Conservation (phyloP, 2,329 filamentous ascomycete genomes). For the Fusarium paranaense region DNA sequence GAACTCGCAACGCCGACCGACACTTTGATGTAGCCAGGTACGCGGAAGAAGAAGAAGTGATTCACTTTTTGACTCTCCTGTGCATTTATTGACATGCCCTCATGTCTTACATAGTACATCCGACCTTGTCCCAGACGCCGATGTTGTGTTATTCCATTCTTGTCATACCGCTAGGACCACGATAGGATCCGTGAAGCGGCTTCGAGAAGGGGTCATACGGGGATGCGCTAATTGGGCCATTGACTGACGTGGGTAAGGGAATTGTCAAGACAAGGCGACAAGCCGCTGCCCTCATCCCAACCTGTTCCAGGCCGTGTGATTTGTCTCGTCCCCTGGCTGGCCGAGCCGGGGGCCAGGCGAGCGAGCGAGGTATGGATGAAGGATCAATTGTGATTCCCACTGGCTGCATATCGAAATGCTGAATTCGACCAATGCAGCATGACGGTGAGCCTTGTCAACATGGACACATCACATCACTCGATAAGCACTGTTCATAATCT, state of each 20-base stretch:
- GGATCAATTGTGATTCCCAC: conserved; percentile 4
- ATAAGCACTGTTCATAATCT: conserved; percentile 8
- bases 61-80: conserved; percentile 2
- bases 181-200: conserved; percentile 28
- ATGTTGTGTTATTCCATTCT: conserved; percentile 15
- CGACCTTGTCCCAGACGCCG: conserved; percentile 5
- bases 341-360: neutral
- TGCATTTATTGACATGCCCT: conserved; percentile 3
- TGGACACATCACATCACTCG: neutral
- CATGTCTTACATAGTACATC: neutral
- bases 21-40: conserved; percentile 22
- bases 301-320: conserved; percentile 9
- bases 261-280: conserved; percentile 22
- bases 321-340: conserved; percentile 8
- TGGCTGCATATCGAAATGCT: conserved; percentile 3
- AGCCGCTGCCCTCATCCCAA: conserved; percentile 24
- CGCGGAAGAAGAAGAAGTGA: neutral
- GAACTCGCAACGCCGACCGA: conserved; percentile 26
- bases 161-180: conserved; percentile 17
- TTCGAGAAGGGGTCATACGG: conserved; percentile 24
- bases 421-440: conserved; percentile 5
- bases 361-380: neutral
- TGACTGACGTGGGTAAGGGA: conserved; percentile 12
- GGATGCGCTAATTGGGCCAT: conserved; percentile 23
- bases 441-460: conserved; percentile 1